Conservation (phyloP, 2,329 filamentous ascomycete genomes). For the Triangularia setosa region DNA sequence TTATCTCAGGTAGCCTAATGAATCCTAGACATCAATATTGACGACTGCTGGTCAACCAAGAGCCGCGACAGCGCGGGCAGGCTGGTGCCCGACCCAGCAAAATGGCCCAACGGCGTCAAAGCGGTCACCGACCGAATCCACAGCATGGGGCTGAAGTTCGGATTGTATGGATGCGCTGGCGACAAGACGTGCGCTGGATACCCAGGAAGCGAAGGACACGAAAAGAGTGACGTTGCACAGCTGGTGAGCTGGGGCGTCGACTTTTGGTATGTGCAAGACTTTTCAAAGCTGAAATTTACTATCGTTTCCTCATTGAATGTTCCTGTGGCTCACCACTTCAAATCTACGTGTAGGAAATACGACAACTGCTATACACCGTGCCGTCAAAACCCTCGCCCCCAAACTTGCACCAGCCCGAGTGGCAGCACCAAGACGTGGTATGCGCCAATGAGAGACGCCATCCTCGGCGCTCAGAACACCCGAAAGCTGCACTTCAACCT, state of each 20-base stretch:
- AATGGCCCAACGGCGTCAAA: constrained; percentile 22
- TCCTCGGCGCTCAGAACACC: background rate
- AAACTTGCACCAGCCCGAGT: constrained; percentile 15
- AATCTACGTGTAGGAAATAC: constrained; percentile 16
- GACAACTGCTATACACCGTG: constrained; percentile 24
- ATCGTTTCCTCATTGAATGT: no score
- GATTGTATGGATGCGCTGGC: constrained; percentile 23
- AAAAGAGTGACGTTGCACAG: constrained; percentile 13
- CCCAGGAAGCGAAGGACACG: constrained; percentile 18
- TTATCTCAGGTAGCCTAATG: background rate
- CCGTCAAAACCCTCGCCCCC: constrained; percentile 10
- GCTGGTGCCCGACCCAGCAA: constrained; percentile 20
- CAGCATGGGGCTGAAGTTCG: constrained; percentile 22
- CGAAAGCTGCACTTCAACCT: constrained; percentile 17
- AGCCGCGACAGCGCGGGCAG: constrained; percentile 12
- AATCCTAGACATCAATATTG: constrained; percentile 21
- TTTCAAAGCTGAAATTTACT: no score
- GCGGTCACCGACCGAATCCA: constrained; percentile 19
- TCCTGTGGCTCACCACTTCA: no score
- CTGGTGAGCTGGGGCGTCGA: constrained; percentile 22
- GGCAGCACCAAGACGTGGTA: constrained; percentile 18
- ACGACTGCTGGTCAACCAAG: constrained; percentile 21
- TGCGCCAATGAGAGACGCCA: constrained; percentile 18
- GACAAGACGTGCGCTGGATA: constrained; percentile 21
- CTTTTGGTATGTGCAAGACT: constrained; percentile 13